Evolutionary conservation across 2,329 filamentous ascomycete genomes (phyloP), one percentile per base, ranked within the genome.

Genomic region (Neopestalotiopsis sp.): DNA sequence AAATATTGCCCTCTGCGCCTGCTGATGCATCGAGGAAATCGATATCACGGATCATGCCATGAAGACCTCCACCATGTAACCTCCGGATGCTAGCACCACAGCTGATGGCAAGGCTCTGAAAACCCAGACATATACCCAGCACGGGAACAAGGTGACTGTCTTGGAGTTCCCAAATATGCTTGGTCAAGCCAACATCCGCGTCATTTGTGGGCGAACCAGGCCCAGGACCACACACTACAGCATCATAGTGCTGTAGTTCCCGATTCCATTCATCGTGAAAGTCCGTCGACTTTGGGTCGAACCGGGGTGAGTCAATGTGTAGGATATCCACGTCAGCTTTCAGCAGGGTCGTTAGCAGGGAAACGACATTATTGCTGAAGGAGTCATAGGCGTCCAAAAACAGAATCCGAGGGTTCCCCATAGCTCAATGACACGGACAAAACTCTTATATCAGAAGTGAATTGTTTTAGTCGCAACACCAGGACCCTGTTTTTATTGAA

Each of bases 341-440:
- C 9, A 97, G 86, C 3, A 89, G 86, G 4, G 91, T 89, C 74
- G 92, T 88, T 61, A 98, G 86, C 42, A 97, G 88, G 5, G 93
- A 91, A 66, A 97, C 90, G 75, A 98, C 96, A 82, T 98, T 98
- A 82, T 97, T 95, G 67, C 94, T 94, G 81, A 98, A 99, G 57
- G 95, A 98, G 83, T 99, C 96, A 81, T 97, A 97, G 71, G 95
- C 95, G 80, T 98, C 96, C 73, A 99, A 86, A 81, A 97, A 97
- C 71, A 98, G 89, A 71, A 98, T 92, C 70, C 84, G 84, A 71
- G 77, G 76, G 57, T 74, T 75, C 65, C 69, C 71, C 79, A 80
- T 80, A 45, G 57, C 66, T 42, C 30, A 34, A 10, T 61, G 24
- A 17, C 57, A 32, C 20, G 5, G 24, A 34, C 24, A 24, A 28